Evolutionary conservation across 148 eudicot species (phyloP).

Genomic region (Talinum fruticosum): DNA sequence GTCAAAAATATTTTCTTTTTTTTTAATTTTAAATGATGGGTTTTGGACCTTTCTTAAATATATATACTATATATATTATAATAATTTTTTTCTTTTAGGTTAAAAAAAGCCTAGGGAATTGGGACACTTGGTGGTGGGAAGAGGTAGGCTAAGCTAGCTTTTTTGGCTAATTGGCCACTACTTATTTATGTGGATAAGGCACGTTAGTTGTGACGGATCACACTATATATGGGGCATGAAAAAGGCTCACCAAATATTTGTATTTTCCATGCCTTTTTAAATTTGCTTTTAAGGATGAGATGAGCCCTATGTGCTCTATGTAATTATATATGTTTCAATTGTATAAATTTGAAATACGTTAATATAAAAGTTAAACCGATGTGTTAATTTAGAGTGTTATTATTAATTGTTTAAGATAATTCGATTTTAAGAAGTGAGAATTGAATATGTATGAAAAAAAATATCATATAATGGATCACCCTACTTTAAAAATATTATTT

Average conservation of each 20-base stretch:
- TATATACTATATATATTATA: neutral
- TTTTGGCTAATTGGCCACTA: constrained; percentile 24
- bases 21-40: neutral
- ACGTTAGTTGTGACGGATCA: constrained; percentile 17
- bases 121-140: constrained; percentile 27
- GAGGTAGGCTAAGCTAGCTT: constrained; percentile 9
- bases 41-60: neutral
- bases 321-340: no score
- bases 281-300: neutral
- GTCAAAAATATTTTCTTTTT: neutral
- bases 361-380: no score
- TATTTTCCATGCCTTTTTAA: neutral
- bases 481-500: no score
- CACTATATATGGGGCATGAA: constrained; percentile 10
- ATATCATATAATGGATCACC: no score
- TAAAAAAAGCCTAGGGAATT: neutral
- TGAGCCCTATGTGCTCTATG: neutral
- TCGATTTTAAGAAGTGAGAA: no score
- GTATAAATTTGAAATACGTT: no score
- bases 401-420: no score
- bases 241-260: constrained; percentile 23
- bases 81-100: neutral
- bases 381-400: no score
- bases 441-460: no score
- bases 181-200: constrained; percentile 28